These are phyloP conservation scores for Nemania sp. DNA, from an alignment of 2,329 filamentous ascomycete species.

Conservation along the genomic window DNA sequence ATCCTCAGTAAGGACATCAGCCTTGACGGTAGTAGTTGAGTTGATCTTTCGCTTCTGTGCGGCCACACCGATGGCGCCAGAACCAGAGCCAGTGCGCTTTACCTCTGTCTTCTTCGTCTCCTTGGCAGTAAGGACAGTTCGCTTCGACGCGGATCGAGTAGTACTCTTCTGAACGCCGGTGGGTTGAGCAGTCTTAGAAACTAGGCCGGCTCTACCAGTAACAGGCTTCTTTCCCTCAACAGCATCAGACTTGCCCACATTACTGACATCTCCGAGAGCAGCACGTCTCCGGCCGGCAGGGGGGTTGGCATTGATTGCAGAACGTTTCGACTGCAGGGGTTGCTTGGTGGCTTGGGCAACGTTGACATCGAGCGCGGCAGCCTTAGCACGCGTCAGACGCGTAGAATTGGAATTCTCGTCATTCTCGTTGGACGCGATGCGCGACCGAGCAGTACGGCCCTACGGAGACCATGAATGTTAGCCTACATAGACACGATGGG, in stretches of 20 bases:
- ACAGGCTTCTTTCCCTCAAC: conserved; percentile 75
- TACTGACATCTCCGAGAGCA: conserved; percentile 92
- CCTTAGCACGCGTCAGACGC: conserved; percentile 91
- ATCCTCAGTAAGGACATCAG: conserved; percentile 62
- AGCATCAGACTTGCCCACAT: conserved; percentile 78
- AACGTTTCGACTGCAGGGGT: conserved; percentile 71
- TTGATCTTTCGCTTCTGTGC: conserved; percentile 69
- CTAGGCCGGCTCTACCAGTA: conserved; percentile 63
- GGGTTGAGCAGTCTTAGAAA: conserved; percentile 79
- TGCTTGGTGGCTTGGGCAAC: conserved; percentile 64
- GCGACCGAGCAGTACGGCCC: conserved; percentile 72
- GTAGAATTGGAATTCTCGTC: conserved; percentile 83
- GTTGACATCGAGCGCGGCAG: conserved; percentile 70
- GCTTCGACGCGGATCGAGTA: conserved; percentile 60
- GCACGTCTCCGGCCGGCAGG: conserved; percentile 70
- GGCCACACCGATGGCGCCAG: conserved; percentile 64
- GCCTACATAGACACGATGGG: neutral
- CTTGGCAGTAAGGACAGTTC: conserved; percentile 67
- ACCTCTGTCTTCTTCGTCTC: conserved; percentile 69
- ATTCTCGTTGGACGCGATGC: conserved; percentile 86
- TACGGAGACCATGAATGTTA: conserved; percentile 35
- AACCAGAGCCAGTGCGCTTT: conserved; percentile 75
- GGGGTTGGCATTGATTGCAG: conserved; percentile 53
- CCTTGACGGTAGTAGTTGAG: conserved; percentile 59
- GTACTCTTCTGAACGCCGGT: conserved; percentile 76